These are phyloP conservation scores for Chrysanthemum seticuspe DNA, from an alignment of 129 eudicot species.

Conservation along the genomic window DNA sequence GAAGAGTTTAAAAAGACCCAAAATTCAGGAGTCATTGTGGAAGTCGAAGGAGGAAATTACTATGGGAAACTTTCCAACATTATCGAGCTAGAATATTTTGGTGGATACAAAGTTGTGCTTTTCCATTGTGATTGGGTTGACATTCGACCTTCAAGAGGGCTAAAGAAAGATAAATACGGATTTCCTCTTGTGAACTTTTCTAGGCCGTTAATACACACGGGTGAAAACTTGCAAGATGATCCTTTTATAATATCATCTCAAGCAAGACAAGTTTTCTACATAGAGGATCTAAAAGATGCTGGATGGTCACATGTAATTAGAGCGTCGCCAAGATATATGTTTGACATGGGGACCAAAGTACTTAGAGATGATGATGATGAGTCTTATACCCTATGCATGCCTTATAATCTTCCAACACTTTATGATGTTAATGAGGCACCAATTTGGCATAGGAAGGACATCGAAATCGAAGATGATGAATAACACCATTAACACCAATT, in stretches of 20 bases:
- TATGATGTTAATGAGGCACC: no score
- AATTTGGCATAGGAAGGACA: no score
- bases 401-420: neutral
- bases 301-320: no score
- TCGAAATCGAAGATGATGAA: no score
- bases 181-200: neutral
- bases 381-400: neutral
- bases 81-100: neutral
- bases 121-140: neutral
- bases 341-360: neutral
- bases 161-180: no score
- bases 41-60: neutral
- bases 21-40: neutral
- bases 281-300: no score
- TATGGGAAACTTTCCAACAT: neutral
- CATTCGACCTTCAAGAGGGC: no score
- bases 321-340: no score
- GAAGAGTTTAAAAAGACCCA: no score
- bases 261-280: neutral
- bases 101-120: conserved; percentile 1
- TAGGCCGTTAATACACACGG: neutral
- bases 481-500: no score
- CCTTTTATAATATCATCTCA: conserved; percentile 2
- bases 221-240: neutral
- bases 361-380: neutral